Evolutionary conservation across 2,329 filamentous ascomycete species (phyloP).

Genomic region (Nemania serpens): DNA sequence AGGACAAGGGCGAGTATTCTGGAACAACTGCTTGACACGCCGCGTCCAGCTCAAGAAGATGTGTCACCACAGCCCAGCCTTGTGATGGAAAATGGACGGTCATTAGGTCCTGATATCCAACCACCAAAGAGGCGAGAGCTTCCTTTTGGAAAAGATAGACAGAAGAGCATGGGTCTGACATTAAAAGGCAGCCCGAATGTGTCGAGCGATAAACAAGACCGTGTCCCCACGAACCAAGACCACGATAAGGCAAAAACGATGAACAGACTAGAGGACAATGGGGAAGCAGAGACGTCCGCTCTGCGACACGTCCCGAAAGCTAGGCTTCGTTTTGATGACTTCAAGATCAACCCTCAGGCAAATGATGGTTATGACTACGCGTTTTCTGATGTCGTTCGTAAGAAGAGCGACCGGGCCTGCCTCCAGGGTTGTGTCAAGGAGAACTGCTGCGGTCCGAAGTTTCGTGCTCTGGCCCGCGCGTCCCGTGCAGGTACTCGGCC

Average conservation of each 20-base stretch:
- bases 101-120: conserved; percentile 34
- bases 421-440: conserved; percentile 75
- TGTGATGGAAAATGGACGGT: conserved; percentile 7
- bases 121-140: conserved; percentile 48
- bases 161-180: conserved; percentile 18
- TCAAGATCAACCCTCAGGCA: conserved; percentile 76
- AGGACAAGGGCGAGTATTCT: conserved; percentile 25
- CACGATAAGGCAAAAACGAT: conserved; percentile 27
- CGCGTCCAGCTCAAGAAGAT: conserved; percentile 24
- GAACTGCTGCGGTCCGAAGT: conserved; percentile 76
- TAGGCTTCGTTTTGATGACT: conserved; percentile 69
- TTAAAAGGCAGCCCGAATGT: conserved; percentile 13
- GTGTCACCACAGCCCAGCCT: neutral
- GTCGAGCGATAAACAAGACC: conserved; percentile 10
- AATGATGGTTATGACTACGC: conserved; percentile 76
- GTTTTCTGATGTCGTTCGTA: conserved; percentile 75
- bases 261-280: conserved; percentile 21
- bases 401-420: conserved; percentile 69
- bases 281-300: conserved; percentile 36
- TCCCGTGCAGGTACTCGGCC: conserved; percentile 47
- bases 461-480: conserved; percentile 66
- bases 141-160: conserved; percentile 44
- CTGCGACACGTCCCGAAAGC: conserved; percentile 63
- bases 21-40: conserved; percentile 32
- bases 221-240: conserved; percentile 15